A percentile compares a stretch with the other conserved stretches of the same genome.
Conservation (phyloP, 2,329 filamentous ascomycete genomes). For the Verticillium tricorpus region DNA sequence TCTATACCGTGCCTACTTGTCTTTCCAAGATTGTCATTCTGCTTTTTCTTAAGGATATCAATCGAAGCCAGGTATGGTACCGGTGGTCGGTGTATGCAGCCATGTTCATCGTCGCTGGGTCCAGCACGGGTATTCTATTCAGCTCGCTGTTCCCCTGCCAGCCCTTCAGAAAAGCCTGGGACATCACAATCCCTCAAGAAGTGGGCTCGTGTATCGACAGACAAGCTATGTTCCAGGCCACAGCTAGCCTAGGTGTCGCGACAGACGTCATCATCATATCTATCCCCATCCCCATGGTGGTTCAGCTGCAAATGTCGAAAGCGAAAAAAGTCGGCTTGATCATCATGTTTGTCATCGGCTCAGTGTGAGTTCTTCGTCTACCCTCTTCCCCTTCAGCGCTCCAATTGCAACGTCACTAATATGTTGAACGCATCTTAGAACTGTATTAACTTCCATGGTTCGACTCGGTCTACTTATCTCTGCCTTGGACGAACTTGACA, state of each 20-base stretch:
- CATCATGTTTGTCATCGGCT: conserved; percentile 37
- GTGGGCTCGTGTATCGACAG: conserved; percentile 34
- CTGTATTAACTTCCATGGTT: conserved; percentile 23
- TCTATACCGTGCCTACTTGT: conserved; percentile 12
- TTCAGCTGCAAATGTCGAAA: conserved; percentile 34
- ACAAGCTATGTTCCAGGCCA: conserved; percentile 39
- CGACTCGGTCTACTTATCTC: conserved; percentile 19
- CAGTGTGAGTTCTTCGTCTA: conserved; percentile 11
- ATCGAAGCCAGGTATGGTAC: conserved; percentile 7
- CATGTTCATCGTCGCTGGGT: conserved; percentile 9
- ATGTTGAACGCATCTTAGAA: conserved; percentile 13
- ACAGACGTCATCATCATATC: conserved; percentile 41
- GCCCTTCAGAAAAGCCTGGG: conserved; percentile 20
- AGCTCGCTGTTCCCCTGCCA: conserved; percentile 25
- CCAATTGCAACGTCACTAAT: neutral
- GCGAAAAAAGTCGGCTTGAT: conserved; percentile 38
- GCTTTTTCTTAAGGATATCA: conserved; percentile 10
- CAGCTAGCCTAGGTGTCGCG: conserved; percentile 38
- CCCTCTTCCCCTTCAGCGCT: no score
- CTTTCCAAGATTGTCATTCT: conserved; percentile 14
- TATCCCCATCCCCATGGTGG: conserved; percentile 38
- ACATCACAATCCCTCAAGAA: conserved; percentile 9
- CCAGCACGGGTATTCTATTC: conserved; percentile 20
- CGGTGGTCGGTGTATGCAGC: conserved; percentile 8
- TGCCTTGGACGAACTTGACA: conserved; percentile 19